Evolutionary conservation across 352 stramenopile species (phyloP).

Genomic region (Phytopythium litorale): DNA sequence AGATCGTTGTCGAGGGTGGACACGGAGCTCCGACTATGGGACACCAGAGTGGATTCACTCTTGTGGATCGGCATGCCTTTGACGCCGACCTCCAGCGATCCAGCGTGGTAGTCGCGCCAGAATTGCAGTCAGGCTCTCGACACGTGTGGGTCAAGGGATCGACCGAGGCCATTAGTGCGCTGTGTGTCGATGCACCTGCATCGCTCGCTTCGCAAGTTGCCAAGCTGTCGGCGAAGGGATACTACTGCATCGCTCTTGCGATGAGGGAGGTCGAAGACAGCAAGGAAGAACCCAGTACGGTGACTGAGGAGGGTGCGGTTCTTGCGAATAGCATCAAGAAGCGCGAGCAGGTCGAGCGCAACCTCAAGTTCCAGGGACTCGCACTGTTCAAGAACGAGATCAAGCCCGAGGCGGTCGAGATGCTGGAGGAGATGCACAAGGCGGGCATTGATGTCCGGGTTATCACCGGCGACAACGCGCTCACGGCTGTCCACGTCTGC

Average conservation of each 20-base stretch:
- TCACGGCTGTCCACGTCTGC: conserved; percentile 42
- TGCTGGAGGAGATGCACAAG: conserved; percentile 54
- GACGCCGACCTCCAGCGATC: conserved; percentile 34
- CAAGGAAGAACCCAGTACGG: neutral
- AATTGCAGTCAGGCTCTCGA: conserved; percentile 4
- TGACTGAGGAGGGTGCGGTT: neutral
- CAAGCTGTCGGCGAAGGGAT: conserved; percentile 39
- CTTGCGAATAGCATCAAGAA: conserved; percentile 6
- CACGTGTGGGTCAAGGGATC: conserved; percentile 39
- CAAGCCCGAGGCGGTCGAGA: conserved; percentile 47
- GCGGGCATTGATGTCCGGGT: conserved; percentile 61
- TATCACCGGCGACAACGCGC: conserved; percentile 65
- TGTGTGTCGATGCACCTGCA: conserved; percentile 3
- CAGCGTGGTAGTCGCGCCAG: conserved; percentile 25
- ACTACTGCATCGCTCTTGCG: conserved; percentile 57
- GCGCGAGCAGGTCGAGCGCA: conserved; percentile 33
- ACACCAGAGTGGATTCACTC: conserved; percentile 7
- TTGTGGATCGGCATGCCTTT: conserved; percentile 38
- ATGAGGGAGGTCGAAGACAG: conserved; percentile 20
- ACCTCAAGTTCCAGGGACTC: conserved; percentile 53
- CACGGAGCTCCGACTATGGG: neutral
- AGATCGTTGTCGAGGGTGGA: neutral
- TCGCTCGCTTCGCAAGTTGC: conserved; percentile 27
- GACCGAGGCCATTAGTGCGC: conserved; percentile 12
- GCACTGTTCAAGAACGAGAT: conserved; percentile 77